Conservation (phyloP, 139 green algal genomes). For the Chlorella sp. region DNA sequence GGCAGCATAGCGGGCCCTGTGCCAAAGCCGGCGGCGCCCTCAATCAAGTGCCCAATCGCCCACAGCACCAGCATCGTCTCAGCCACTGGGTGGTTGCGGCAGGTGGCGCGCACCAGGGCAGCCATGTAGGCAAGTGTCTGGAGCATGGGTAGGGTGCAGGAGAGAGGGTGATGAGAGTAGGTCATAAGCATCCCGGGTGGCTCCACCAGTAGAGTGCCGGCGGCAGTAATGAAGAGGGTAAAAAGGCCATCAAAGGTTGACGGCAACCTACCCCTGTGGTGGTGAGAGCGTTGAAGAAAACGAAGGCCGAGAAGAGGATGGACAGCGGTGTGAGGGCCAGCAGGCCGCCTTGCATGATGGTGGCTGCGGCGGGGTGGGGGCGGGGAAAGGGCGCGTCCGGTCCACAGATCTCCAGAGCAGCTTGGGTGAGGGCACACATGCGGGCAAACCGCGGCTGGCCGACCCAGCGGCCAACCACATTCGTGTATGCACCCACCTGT, state of each 20-base stretch:
- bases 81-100: slow-evolving; percentile 45
- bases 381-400: neutral
- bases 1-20: slow-evolving; percentile 24
- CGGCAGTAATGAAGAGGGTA: neutral
- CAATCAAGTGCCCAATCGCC: slow-evolving; percentile 52
- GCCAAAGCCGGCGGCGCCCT: slow-evolving; percentile 45
- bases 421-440: neutral
- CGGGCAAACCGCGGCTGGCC: no score
- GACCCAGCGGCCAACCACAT: neutral
- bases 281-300: slow-evolving; percentile 53
- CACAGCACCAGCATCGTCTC: slow-evolving; percentile 54
- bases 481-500: neutral
- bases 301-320: slow-evolving; percentile 53
- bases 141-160: neutral
- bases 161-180: neutral
- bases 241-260: neutral
- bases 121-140: slow-evolving; percentile 55
- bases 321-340: slow-evolving; percentile 51
- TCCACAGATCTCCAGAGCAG: neutral
- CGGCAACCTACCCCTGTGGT: slow-evolving; percentile 28
- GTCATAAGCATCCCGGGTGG: no score
- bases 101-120: slow-evolving; percentile 37
- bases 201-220: neutral
- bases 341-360: slow-evolving; percentile 40
- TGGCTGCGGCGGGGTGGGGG: slow-evolving; percentile 11